phyloP scores from a whole-genome alignment of 371 early-diverging fungal genomes.

The Lichtheimia corymbifera region DNA sequence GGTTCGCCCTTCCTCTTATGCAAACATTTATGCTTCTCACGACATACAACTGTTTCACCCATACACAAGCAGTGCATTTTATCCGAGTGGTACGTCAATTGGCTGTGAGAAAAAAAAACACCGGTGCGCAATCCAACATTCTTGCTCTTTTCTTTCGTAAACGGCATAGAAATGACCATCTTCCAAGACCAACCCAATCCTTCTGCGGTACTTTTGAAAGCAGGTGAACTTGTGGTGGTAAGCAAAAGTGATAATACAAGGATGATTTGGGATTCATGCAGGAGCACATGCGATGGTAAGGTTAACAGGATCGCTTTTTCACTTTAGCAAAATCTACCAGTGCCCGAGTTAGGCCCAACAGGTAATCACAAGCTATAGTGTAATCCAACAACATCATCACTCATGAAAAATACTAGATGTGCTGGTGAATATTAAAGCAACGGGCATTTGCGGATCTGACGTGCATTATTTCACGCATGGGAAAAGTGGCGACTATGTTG shows the following conservation, averaged over 20 bases:
- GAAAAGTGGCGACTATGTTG: slow-evolving; percentile 32
- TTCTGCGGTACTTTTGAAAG: neutral
- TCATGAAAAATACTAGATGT: slow-evolving; percentile 26
- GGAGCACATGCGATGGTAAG: neutral
- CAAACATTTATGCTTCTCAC: too few relatives aligned
- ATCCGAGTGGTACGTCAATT: too few relatives aligned
- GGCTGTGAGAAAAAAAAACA: too few relatives aligned
- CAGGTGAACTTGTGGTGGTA: slow-evolving; percentile 1
- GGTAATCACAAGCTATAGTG: slow-evolving; percentile 12
- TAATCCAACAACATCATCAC: neutral
- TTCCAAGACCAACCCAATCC: neutral
- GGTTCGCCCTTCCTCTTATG: too few relatives aligned
- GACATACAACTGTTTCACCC: too few relatives aligned
- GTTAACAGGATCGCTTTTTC: neutral
- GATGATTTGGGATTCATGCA: neutral
- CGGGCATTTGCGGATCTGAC: slow-evolving; percentile 54
- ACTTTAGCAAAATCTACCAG: slow-evolving; percentile 22
- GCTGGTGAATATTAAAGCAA: slow-evolving; percentile 44
- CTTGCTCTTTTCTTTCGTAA: too few relatives aligned
- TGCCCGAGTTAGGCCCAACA: slow-evolving; percentile 22
- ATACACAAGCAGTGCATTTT: too few relatives aligned
- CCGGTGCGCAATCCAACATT: too few relatives aligned
- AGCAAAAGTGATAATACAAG: neutral
- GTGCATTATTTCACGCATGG: slow-evolving; percentile 48
- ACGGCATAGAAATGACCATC: too few relatives aligned